Percentiles rank a stretch among this genome's conserved stretches.
Evolutionary conservation across 768 basidiomycete genomes (phyloP).

Genomic region (Trametes elegans): DNA sequence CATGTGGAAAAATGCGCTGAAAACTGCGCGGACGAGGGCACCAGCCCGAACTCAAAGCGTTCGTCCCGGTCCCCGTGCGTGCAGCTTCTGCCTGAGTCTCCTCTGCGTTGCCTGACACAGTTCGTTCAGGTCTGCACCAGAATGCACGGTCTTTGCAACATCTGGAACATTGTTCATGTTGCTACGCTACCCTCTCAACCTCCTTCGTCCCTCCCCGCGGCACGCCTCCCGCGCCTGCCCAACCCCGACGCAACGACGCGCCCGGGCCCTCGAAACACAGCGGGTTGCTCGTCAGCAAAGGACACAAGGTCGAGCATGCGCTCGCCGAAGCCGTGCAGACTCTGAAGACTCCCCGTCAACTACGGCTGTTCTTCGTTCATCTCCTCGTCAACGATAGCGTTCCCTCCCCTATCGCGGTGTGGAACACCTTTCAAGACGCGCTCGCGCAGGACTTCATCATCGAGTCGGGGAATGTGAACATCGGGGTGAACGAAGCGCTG

Average conservation of each 20-base stretch:
- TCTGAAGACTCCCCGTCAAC: slow-evolving; percentile 34
- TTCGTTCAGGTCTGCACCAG: neutral
- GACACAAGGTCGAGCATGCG: slow-evolving; percentile 30
- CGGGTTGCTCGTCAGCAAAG: slow-evolving; percentile 24
- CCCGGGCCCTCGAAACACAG: slow-evolving; percentile 28
- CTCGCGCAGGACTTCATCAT: slow-evolving; percentile 26
- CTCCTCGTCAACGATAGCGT: slow-evolving; percentile 36
- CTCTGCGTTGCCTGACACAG: neutral
- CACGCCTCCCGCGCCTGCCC: neutral
- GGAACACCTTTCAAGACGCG: slow-evolving; percentile 28
- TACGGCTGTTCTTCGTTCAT: slow-evolving; percentile 40
- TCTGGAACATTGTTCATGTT: slow-evolving; percentile 4
- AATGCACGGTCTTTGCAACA: neutral
- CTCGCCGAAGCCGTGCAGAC: slow-evolving; percentile 35
- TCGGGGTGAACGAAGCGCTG: slow-evolving; percentile 25
- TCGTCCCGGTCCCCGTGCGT: neutral
- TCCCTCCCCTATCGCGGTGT: slow-evolving; percentile 23
- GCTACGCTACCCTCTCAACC: slow-evolving; percentile 17
- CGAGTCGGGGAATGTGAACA: slow-evolving; percentile 15
- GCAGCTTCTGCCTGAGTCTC: neutral
- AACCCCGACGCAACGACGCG: neutral
- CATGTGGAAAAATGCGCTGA: slow-evolving; percentile 12
- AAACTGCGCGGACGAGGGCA: neutral
- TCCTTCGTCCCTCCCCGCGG: neutral
- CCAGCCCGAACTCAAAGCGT: neutral